These are phyloP conservation scores for Populus hybrid DNA, from an alignment of 441 rosid species.

Conservation along the genomic window DNA sequence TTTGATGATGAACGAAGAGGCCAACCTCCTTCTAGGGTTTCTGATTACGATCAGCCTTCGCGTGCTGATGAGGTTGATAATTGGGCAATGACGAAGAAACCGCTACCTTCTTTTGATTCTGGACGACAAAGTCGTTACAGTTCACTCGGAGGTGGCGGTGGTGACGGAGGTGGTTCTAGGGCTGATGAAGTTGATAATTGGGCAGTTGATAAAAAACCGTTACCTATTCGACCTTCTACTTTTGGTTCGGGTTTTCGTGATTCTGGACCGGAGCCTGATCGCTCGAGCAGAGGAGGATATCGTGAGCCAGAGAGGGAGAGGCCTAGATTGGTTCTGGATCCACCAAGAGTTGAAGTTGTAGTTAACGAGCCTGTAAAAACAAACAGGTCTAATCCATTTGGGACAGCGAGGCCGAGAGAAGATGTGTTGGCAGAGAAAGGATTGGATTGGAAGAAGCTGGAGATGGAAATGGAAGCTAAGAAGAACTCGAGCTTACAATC, in stretches of 20 bases:
- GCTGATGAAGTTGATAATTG: constrained; percentile 58
- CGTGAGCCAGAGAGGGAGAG: constrained; percentile 51
- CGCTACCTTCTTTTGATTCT: constrained; percentile 53
- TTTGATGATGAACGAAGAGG: constrained; percentile 84
- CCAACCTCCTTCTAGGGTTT: constrained; percentile 65
- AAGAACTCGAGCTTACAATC: constrained; percentile 35
- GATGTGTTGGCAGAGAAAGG: constrained; percentile 93
- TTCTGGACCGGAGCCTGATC: constrained; percentile 57
- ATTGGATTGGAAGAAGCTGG: constrained; percentile 86
- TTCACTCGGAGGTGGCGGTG: constrained; percentile 41
- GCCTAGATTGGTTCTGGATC: constrained; percentile 65
- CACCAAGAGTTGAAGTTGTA: constrained; percentile 49
- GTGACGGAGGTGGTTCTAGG: constrained; percentile 43
- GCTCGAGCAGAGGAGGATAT: constrained; percentile 61
- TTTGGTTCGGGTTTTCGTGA: constrained; percentile 72
- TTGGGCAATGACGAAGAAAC: constrained; percentile 67
- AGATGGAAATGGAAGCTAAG: constrained; percentile 71
- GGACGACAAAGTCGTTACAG: constrained; percentile 56
- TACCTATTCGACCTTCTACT: constrained; percentile 48
- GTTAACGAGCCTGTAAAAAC: constrained; percentile 48
- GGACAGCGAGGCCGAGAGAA: constrained; percentile 93
- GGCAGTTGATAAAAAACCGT: constrained; percentile 52
- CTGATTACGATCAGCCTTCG: constrained; percentile 75
- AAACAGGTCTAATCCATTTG: constrained; percentile 77
- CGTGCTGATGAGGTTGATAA: constrained; percentile 84